Base-by-base conservation (phyloP, 768 basidiomycete species). In the Lanmaoa pseudosensibilis region DNA sequence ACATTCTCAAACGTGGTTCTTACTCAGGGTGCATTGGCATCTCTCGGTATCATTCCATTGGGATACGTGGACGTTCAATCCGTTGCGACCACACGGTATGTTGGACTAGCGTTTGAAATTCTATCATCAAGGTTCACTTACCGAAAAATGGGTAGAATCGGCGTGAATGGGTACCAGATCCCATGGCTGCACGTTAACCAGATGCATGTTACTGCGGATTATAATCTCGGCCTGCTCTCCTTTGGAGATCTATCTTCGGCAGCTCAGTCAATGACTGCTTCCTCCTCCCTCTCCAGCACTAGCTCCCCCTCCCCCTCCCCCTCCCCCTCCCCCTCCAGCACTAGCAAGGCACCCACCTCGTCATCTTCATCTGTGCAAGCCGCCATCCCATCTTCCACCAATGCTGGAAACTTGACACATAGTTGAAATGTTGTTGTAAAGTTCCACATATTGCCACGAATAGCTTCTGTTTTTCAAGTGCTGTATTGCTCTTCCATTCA, bases 181-280 rank as follows among this genome's bases (percentile, higher is more conserved):
- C 87, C 87, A 12, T 88, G 85, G 85, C 69, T 88, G 57, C 78
- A 86, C 50, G 73, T 88, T 48, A 68, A 73, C 34, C 84, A 87
- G 67, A 70, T 68, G 39, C 61, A 66, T 44, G 84, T 87, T 8
- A 78, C 83, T 15, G 83, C 84, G 32, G 57, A 65, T 10, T 88
- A 87, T 58, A 50, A 62, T 25, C 19, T 59, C 25, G 59, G 55
- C 32, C 16, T 40, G 10, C 21, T 65, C 21, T 69, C 63, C 23
- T 44, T 61, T 2, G 54, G 11, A 16, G 69, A 71, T 55, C 38
- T 70, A 4, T 46, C 56, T 21, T 62, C 45, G 43, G 60, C 52
- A 13, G 61, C 52, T 32, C 59, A 60, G 50, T 63, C 64, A 1
- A 34, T 50, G 41, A 57, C 49, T 33, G 36, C 56, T 4, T 54